Base-by-base conservation (phyloP, 2,329 filamentous ascomycete genomes). In the Cladorrhinum sp. region DNA sequence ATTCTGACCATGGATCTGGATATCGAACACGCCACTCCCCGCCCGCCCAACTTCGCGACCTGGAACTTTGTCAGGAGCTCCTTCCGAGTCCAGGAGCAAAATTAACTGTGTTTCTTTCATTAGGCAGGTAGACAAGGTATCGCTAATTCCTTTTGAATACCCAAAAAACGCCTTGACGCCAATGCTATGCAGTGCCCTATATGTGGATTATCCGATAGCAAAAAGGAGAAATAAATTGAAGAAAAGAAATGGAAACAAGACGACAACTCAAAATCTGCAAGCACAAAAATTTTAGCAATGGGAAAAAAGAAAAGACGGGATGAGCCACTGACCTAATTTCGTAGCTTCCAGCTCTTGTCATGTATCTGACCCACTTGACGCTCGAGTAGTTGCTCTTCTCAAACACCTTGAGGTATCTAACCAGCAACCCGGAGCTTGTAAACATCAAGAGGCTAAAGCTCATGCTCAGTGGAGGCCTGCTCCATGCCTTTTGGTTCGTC, bases 331-430 rank as follows among this genome's bases (percentile, higher is more conserved):
- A 69, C 67, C 67, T 66, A 39, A 99, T 96, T 79, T 99, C 95
- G 76, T 99, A 99, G 75, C 92, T 97, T 26, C 95, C 95, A 16
- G 94, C 95, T 67, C 94, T 87, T 18, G 95, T 99, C 95, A 99
- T 98, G 76, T 99, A 99, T 69, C 95, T 82, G 69, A 99, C 95
- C 95, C 95, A 99, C 77, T 99, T 99, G 54, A 99, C 95, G 72
- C 92, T 96, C 65, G 91, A 96, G 75, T 99, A 99, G 76, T 98
- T 98, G 76, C 86, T 95, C 86, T 99, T 99, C 80, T 99, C 95
- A 79, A 99, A 99, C 1, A 99, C 95, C 78, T 99, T 99, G 61
- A 99, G 78, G 75, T 99, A 99, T 55, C 96, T 82, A 60, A 99
- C 95, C 66, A 99, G 73, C 72, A 99, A 74, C 0, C 95, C 95